A percentile compares a stretch with the other conserved stretches of the same genome.
phyloP scores from a whole-genome alignment of 2,329 filamentous ascomycete species.

The Microdochium trichocladiopsis region DNA sequence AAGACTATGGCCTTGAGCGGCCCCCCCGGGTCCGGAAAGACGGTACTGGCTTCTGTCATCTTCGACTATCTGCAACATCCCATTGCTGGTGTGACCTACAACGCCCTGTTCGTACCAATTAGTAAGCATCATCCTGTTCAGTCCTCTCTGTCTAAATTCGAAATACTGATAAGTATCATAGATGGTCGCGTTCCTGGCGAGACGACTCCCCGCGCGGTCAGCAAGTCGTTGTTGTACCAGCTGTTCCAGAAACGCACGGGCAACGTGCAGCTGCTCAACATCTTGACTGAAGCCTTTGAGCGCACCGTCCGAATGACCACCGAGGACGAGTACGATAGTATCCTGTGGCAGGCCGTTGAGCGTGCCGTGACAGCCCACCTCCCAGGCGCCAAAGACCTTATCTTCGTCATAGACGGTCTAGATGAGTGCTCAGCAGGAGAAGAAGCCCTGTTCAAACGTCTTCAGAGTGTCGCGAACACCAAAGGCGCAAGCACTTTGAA shows the following conservation, averaged over 20 bases:
- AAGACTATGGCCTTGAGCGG: constrained; percentile 13
- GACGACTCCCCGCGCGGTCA: constrained; percentile 20
- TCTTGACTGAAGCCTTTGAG: constrained; percentile 21
- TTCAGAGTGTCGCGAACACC: constrained; percentile 12
- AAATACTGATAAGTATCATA: constrained; percentile 3
- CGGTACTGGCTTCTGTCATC: constrained; percentile 27
- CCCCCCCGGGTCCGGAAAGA: constrained; percentile 28
- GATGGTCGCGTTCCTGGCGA: constrained; percentile 22
- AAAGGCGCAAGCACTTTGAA: constrained; percentile 14
- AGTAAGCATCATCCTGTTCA: background rate
- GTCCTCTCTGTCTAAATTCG: background rate
- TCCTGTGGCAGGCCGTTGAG: constrained; percentile 24
- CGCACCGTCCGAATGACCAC: constrained; percentile 12
- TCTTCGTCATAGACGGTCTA: constrained; percentile 28
- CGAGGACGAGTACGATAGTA: constrained; percentile 22
- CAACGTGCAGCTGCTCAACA: constrained; percentile 26
- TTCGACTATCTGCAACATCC: constrained; percentile 28
- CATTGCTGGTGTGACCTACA: constrained; percentile 24
- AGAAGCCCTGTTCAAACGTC: constrained; percentile 15
- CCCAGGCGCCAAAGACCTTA: constrained; percentile 22
- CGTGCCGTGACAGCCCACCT: constrained; percentile 17
- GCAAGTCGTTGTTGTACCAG: constrained; percentile 25
- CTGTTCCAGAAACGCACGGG: constrained; percentile 29
- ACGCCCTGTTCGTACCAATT: constrained; percentile 26
- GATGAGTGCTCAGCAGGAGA: constrained; percentile 25